phyloP scores from a whole-genome alignment of 768 basidiomycete genomes.

The Dacryopinax spathularia region DNA sequence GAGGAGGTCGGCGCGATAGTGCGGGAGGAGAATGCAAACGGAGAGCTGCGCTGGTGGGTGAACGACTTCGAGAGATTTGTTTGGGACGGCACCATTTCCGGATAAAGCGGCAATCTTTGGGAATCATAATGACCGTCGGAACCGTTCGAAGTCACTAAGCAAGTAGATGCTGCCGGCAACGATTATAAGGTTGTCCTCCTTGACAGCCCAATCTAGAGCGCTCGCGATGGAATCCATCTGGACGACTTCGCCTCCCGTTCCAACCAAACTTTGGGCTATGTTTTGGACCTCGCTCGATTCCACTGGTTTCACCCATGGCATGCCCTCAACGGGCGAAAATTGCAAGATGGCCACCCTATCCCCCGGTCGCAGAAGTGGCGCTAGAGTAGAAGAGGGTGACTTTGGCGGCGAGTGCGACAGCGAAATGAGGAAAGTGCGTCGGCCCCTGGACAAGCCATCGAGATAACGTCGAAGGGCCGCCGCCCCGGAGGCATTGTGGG shows the following conservation, averaged over 20 bases:
- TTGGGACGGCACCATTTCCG: constrained; percentile 44
- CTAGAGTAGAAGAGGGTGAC: constrained; percentile 53
- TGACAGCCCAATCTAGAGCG: neutral
- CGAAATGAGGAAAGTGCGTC: constrained; percentile 57
- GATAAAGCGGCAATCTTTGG: neutral
- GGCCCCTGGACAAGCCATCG: constrained; percentile 20
- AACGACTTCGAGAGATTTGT: constrained; percentile 53
- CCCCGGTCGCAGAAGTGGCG: constrained; percentile 42
- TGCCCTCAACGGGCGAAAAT: constrained; percentile 70
- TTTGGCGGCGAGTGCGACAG: constrained; percentile 84
- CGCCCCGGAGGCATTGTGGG: constrained; percentile 79
- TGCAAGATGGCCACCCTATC: constrained; percentile 39
- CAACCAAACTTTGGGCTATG: constrained; percentile 32
- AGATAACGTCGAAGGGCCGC: constrained; percentile 53
- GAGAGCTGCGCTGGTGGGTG: constrained; percentile 57
- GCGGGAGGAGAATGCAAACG: constrained; percentile 59
- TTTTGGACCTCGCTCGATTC: constrained; percentile 36
- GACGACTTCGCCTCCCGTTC: constrained; percentile 11
- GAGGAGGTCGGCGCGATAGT: constrained; percentile 59
- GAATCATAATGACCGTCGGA: neutral
- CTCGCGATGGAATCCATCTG: neutral
- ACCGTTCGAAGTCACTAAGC: neutral
- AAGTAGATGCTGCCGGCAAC: neutral
- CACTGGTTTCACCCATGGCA: constrained; percentile 84
- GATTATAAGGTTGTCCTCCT: neutral